Evolutionary conservation across 2,329 filamentous ascomycete species (phyloP).

Genomic region (Epichloe typhina): DNA sequence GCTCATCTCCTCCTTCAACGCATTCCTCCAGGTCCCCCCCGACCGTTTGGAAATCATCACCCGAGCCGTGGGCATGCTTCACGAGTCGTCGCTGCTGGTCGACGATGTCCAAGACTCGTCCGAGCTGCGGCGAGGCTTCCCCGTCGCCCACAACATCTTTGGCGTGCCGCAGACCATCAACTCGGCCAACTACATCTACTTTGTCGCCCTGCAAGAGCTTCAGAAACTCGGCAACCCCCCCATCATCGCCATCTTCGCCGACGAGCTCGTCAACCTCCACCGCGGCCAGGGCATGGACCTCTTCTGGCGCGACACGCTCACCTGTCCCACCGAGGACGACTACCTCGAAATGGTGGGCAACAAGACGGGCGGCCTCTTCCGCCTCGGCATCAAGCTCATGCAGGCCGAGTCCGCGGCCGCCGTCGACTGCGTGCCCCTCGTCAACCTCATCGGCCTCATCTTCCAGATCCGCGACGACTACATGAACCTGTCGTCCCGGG

Average conservation of each 20-base stretch:
- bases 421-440: conserved; percentile 68
- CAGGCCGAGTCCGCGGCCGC: conserved; percentile 50
- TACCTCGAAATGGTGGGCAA: conserved; percentile 92
- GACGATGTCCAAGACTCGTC: conserved; percentile 84
- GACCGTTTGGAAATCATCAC: conserved; percentile 62
- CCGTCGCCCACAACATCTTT: conserved; percentile 75
- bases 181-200: conserved; percentile 82
- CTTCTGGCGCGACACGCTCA: conserved; percentile 77
- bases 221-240: conserved; percentile 54
- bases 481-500: conserved; percentile 63
- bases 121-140: conserved; percentile 60
- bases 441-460: conserved; percentile 72
- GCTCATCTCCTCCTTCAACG: conserved; percentile 70
- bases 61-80: conserved; percentile 70
- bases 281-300: conserved; percentile 84
- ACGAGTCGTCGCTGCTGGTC: conserved; percentile 70
- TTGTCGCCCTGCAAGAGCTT: conserved; percentile 63
- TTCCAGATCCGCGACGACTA: conserved; percentile 94
- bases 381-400: conserved; percentile 77
- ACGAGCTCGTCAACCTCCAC: conserved; percentile 75
- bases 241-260: conserved; percentile 59
- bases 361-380: conserved; percentile 80
- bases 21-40: conserved; percentile 61
- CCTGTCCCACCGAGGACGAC: conserved; percentile 73
- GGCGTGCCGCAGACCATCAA: conserved; percentile 84